Conservation (phyloP, 306 rosid genomes). For the Oemleria cerasiformis region DNA sequence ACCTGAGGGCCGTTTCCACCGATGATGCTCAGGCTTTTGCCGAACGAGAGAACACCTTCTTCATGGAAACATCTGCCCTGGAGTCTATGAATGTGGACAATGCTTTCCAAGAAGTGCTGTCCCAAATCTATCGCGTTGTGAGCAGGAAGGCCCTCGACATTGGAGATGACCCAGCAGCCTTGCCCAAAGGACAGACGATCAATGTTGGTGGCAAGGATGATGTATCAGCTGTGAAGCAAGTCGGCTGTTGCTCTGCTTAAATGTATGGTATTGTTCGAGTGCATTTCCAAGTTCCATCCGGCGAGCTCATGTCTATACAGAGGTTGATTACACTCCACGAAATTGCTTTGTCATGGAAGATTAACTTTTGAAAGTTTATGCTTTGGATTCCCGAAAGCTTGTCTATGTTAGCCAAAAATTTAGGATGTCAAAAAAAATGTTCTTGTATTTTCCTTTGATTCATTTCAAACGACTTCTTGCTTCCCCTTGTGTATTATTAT, state of each 20-base stretch:
- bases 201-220: slow-evolving; percentile 64
- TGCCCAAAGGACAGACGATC: slow-evolving; percentile 70
- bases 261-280: slow-evolving; percentile 12
- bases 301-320: slow-evolving; percentile 38
- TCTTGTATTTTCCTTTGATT: slow-evolving; percentile 18
- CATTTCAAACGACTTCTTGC: slow-evolving; percentile 14
- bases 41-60: slow-evolving; percentile 54
- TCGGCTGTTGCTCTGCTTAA: slow-evolving; percentile 63
- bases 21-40: slow-evolving; percentile 65
- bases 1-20: slow-evolving; percentile 58
- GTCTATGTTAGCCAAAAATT: slow-evolving; percentile 25
- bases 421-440: slow-evolving; percentile 24
- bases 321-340: slow-evolving; percentile 22
- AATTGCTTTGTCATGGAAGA: slow-evolving; percentile 34
- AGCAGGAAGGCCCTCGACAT: slow-evolving; percentile 73
- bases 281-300: slow-evolving; percentile 14
- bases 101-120: slow-evolving; percentile 66
- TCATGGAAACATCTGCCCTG: slow-evolving; percentile 85
- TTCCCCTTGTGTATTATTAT: slow-evolving; percentile 23
- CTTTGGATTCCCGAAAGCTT: slow-evolving; percentile 23
- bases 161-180: slow-evolving; percentile 70
- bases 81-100: slow-evolving; percentile 73
- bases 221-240: slow-evolving; percentile 68
- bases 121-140: slow-evolving; percentile 56
- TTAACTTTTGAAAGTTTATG: slow-evolving; percentile 23